Base-by-base conservation (phyloP, 2,329 filamentous ascomycete genomes). In the Hymenotorrendiella dingleyae region DNA sequence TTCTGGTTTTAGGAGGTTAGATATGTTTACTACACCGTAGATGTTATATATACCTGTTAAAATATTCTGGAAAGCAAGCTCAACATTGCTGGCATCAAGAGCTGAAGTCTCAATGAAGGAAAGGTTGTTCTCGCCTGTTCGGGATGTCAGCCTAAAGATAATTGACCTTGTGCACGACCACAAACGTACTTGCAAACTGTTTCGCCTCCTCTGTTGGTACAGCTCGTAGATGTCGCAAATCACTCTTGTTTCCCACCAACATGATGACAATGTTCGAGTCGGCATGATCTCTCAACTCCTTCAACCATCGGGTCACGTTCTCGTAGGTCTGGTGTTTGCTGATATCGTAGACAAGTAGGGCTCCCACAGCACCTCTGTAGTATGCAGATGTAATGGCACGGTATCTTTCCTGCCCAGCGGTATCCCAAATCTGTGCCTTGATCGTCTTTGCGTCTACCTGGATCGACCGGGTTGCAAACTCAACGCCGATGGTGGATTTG, bases 401-500 rank as follows among this genome's bases (percentile, higher is more conserved):
- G 75, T 97, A 98, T 67, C 93, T 85, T 72, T 98, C 93, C 74
- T 98, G 93, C 57, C 93, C 93, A 56, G 93, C 93, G 46, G 93
- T 98, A 74, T 98, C 93, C 93, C 94, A 98, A 63, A 98, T 98
- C 75, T 98, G 93, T 59, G 93, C 93, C 78, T 98, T 98, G 82
- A 98, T 98, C 53, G 93, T 98, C 80, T 98, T 98, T 64, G 86
- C 86, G 71, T 98, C 93, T 62, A 98, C 93, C 71, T 97, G 91
- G 66, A 98, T 98, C 57, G 89, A 96, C 54, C 93, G 84, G 58
- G 93, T 98, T 60, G 94, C 93, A 67, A 98, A 98, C 72, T 98
- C 93, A 68, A 98, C 93, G 62, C 93, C 93, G 71, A 98, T 98
- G 59, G 93, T 98, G 53, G 93, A 97, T 81, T 98, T 97, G 68